These are phyloP conservation scores for Chlorella vulgaris DNA, from an alignment of 139 green algal genomes.

Conservation along the genomic window DNA sequence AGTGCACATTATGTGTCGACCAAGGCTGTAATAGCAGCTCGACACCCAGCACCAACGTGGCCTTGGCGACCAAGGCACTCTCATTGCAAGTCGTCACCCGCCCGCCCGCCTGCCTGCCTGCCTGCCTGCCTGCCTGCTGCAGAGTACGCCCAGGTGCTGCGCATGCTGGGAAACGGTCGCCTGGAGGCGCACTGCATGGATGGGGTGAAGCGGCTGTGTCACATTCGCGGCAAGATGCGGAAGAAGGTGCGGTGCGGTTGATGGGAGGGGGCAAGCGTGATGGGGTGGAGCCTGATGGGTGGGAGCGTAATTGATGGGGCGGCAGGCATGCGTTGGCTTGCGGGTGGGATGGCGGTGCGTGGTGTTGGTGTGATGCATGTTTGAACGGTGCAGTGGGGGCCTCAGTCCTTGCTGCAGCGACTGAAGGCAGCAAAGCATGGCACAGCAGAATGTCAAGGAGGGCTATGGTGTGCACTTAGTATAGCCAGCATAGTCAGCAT, in stretches of 20 bases:
- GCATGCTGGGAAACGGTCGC: slow-evolving; percentile 98
- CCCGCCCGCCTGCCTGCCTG: not conserved
- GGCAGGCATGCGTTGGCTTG: not conserved
- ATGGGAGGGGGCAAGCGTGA: not conserved
- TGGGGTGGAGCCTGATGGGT: not conserved
- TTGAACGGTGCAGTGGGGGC: too few species aligned
- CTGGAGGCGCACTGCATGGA: slow-evolving; percentile 99
- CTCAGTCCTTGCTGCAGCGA: too few species aligned
- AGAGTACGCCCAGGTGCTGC: slow-evolving; percentile 94
- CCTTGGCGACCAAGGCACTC: not conserved
- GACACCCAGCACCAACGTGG: not conserved
- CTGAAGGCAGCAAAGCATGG: too few species aligned
- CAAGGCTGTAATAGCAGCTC: too few species aligned
- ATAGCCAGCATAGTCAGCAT: too few species aligned
- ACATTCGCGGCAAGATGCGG: slow-evolving; percentile 99
- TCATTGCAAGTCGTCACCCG: not conserved
- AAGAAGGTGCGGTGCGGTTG: slow-evolving; percentile 91
- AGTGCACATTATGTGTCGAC: too few species aligned
- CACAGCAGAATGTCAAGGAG: too few species aligned
- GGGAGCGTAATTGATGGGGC: not conserved
- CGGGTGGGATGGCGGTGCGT: too few species aligned
- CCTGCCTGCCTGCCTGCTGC: slow-evolving; percentile 8
- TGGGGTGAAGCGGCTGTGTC: slow-evolving; percentile 95
- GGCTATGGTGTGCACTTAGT: too few species aligned
- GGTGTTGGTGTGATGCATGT: too few species aligned